Evolutionary conservation across 805 yeast species (phyloP), one percentile per base, ranked within the genome.

Genomic region (Ogataea ganodermae): DNA sequence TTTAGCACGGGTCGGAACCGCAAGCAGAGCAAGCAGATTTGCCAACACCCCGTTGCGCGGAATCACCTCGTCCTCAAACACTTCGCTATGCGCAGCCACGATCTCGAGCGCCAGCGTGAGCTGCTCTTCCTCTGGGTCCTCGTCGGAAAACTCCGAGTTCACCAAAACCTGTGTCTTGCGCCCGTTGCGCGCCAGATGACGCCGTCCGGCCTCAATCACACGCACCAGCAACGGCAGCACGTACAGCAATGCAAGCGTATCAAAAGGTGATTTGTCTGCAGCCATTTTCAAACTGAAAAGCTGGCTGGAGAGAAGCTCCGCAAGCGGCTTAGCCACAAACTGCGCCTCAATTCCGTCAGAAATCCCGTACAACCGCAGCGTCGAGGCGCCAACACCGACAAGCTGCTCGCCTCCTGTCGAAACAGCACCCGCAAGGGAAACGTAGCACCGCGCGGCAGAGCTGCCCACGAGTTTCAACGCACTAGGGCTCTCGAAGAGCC

Each of bases 71-170:
- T 84, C 83, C 54, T 77, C 81, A 61, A 94, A 85, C 12, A 74
- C 75, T 53, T 82, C 90, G 18, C 84, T 76, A 58, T 86, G 91
- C 2, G 77, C 76, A 33, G 82, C 73, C 46, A 92, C 72, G 33
- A 90, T 81, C 59, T 88, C 95, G 57, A 91, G 66, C 0, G 92
- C 86, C 48, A 92, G 70, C 42, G 86, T 66, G 42, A 90, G 70
- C 57, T 88, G 92, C 62, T 90, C 97, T 65, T 91, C 97, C 61
- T 86, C 90, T n/a, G 83, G 83, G 56, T 83, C 89, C 63, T 88
- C 96, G 46, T 89, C 92, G 24, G 78, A 78, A 62, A 84, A 86
- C 57, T 88, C 95, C 2, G 83, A 71, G 24, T 82, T 84, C 1
- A 75, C 70, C 5, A 66, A 69, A 42, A 66, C 62, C 8, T 69